Percentiles rank a stretch among this genome's conserved stretches.
Conservation (phyloP, 1,284 basidiomycete species). For the Ustilago nuda region DNA sequence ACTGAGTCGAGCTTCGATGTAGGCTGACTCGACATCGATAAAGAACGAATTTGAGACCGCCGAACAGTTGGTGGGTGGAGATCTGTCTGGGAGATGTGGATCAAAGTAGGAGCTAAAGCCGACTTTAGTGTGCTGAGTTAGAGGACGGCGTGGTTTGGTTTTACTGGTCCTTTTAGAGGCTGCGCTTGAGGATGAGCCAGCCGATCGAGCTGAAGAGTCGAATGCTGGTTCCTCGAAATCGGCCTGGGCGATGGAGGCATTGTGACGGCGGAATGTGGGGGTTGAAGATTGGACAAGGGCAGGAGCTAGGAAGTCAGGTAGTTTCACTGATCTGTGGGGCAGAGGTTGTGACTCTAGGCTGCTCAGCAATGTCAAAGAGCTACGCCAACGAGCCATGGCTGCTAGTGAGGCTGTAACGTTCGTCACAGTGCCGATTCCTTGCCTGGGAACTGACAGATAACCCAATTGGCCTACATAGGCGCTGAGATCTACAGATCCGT, state of each 20-base stretch:
- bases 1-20: conserved; percentile 1
- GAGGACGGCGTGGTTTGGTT: neutral
- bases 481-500: neutral
- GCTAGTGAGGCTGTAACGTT: conserved; percentile 1
- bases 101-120: conserved; percentile 3
- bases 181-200: neutral
- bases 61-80: neutral
- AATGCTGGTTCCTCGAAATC: neutral
- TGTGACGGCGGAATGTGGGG: conserved; percentile 7
- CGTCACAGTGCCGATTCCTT: neutral
- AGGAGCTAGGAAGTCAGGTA: conserved; percentile 34
- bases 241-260: conserved; percentile 5
- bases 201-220: neutral
- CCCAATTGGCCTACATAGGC: neutral
- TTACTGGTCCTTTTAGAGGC: neutral
- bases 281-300: neutral
- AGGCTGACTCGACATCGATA: neutral
- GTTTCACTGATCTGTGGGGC: neutral
- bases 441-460: no score
- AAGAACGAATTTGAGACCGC: neutral
- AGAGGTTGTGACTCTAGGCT: neutral
- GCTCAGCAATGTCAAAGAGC: conserved; percentile 11
- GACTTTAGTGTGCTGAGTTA: neutral
- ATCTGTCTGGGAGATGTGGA: neutral
- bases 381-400: conserved; percentile 20